A percentile compares a stretch with the other conserved stretches of the same genome.
phyloP scores from a whole-genome alignment of 73 alveolate species.

The Paramecium sonneborni region DNA sequence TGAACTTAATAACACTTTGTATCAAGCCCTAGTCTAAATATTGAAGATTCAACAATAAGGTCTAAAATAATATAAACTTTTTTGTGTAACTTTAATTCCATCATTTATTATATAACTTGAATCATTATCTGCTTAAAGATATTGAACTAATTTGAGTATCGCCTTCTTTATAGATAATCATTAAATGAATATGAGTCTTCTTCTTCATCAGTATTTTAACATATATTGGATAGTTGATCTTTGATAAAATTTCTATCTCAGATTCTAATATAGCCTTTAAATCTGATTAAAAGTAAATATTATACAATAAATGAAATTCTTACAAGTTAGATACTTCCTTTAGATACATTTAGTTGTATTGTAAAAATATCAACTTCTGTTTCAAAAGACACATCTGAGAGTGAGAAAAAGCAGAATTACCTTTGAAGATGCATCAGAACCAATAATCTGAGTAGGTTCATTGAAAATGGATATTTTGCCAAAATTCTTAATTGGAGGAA shows the following conservation, averaged over 20 bases:
- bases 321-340: background rate
- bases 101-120: background rate
- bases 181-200: background rate
- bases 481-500: background rate
- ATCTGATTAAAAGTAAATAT: background rate
- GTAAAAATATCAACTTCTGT: too few species aligned
- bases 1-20: constrained; percentile 67
- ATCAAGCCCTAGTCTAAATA: constrained; percentile 41
- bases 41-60: too few species aligned
- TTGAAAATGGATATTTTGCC: background rate
- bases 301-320: background rate
- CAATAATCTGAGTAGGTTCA: background rate
- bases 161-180: background rate
- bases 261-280: background rate
- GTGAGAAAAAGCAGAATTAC: background rate
- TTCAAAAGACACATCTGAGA: too few species aligned
- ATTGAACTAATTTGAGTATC: background rate
- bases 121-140: background rate
- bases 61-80: too few species aligned
- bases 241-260: background rate
- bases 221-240: background rate
- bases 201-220: background rate
- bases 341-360: background rate
- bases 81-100: background rate
- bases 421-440: background rate